A percentile compares a stretch with the other conserved stretches of the same genome.
Conservation (phyloP, 2,329 filamentous ascomycete genomes). For the Cladosporium sp. region DNA sequence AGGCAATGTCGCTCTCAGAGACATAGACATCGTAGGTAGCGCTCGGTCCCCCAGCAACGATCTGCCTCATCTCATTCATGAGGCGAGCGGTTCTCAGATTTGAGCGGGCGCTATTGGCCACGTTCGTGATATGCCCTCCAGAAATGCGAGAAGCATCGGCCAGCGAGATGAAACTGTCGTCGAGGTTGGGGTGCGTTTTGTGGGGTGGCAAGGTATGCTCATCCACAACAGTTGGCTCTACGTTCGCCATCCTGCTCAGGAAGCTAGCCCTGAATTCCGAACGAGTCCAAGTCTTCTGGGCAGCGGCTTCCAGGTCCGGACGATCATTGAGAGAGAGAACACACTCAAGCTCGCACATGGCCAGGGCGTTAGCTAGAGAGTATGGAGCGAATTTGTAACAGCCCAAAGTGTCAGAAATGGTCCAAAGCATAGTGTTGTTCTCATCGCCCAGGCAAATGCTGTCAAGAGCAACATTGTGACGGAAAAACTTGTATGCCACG, state of each 20-base stretch:
- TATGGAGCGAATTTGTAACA: conserved; percentile 41
- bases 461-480: conserved; percentile 37
- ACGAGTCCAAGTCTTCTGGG: conserved; percentile 3
- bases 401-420: conserved; percentile 36
- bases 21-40: conserved; percentile 51
- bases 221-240: conserved; percentile 29
- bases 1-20: conserved; percentile 88
- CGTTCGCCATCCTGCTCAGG: neutral
- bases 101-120: conserved; percentile 20
- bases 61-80: conserved; percentile 39
- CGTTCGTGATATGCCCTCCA: neutral
- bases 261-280: neutral
- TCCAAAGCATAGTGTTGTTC: conserved; percentile 32
- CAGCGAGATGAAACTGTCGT: conserved; percentile 35
- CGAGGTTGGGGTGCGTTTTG: conserved; percentile 37
- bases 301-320: conserved; percentile 25
- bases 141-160: conserved; percentile 5
- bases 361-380: conserved; percentile 38
- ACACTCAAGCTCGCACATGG: conserved; percentile 42
- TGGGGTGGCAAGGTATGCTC: conserved; percentile 35
- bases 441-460: conserved; percentile 37
- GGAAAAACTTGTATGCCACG: conserved; percentile 29
- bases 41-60: conserved; percentile 31
- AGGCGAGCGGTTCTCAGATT: conserved; percentile 33
- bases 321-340: conserved; percentile 39